Evolutionary conservation across 805 yeast species (phyloP).

Genomic region (Ascoidea rubescens): DNA sequence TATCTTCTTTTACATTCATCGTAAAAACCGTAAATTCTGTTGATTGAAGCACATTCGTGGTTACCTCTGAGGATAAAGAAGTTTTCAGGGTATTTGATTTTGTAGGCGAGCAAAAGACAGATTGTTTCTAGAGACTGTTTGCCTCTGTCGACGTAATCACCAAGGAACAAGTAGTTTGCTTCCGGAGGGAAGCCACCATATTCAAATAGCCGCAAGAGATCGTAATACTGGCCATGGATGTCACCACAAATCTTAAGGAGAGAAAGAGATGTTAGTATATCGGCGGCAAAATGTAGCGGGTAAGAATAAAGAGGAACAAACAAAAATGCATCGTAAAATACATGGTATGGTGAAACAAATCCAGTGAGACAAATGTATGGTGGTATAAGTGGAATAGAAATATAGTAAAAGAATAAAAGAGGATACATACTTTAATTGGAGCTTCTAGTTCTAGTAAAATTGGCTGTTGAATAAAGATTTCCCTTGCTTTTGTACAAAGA

Average conservation of each 20-base stretch:
- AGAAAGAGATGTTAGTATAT: conserved; percentile 10
- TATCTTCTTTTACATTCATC: conserved; percentile 98
- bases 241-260: conserved; percentile 70
- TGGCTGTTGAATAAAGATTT: conserved; percentile 95
- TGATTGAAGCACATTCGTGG: conserved; percentile 97
- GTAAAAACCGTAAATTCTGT: conserved; percentile 94
- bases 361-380: neutral
- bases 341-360: too few relatives aligned
- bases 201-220: conserved; percentile 85
- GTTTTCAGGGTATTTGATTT: conserved; percentile 96
- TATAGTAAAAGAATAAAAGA: neutral
- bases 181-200: conserved; percentile 99
- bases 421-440: conserved; percentile 68
- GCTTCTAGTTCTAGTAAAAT: conserved; percentile 92
- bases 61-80: conserved; percentile 94
- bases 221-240: conserved; percentile 97
- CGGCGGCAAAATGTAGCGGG: neutral
- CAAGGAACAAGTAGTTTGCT: conserved; percentile 87
- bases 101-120: conserved; percentile 85
- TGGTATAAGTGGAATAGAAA: neutral
- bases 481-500: conserved; percentile 95
- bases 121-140: conserved; percentile 94
- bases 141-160: conserved; percentile 98
- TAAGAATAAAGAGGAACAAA: neutral
- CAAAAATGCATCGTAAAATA: neutral